Base-by-base conservation (phyloP, 371 early-diverging fungal species). In the Entomophthora muscae region DNA sequence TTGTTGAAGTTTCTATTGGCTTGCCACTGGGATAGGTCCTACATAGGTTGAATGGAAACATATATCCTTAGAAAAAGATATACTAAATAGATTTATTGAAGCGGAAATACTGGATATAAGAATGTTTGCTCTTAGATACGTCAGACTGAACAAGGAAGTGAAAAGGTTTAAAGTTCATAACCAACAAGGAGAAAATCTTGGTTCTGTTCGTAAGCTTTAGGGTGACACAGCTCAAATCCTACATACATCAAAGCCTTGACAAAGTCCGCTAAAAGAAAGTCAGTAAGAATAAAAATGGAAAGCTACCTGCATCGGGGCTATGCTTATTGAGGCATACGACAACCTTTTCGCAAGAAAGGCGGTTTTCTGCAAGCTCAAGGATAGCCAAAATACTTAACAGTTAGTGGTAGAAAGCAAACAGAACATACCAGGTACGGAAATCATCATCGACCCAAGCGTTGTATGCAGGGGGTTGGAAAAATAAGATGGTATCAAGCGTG, bases 111-210 rank as follows among this genome's bases (percentile, higher is more conserved):
- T 42, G 17, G 17, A 42, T 10, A 42, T 5, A 42, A 10, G 17
- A 42, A 42, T 5, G 10, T 42, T 10, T 10, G 17, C 17, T 42
- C 10, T 42, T 10, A 42, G 17, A 42, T 42, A 42, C 42, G 42
- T 17, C 42, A 17, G 17, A 42, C 42, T 10, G 17, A 55, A 10
- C 22, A 55, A 55, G 55, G 26, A 24, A 55, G 55, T 24, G 22
- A 10, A 21, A 55, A 24, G 26, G 55, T 27, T 55, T 58, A 77
- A n/a, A 59, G 3, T 7, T 22, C 23, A 30, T 59, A 59, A 31
- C 59, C 59, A 59, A 59, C 27, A 22, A 59, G 59, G 13, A 59
- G 27, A 31, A 10, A 59, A 29, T 59, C 30, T 22, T 3, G 59
- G 13, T 2, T 5, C 22, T 26, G 59, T 7, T 59, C 24, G 32